phyloP scores from a whole-genome alignment of 176 grass and related monocot genomes.

The Musa acuminata region DNA sequence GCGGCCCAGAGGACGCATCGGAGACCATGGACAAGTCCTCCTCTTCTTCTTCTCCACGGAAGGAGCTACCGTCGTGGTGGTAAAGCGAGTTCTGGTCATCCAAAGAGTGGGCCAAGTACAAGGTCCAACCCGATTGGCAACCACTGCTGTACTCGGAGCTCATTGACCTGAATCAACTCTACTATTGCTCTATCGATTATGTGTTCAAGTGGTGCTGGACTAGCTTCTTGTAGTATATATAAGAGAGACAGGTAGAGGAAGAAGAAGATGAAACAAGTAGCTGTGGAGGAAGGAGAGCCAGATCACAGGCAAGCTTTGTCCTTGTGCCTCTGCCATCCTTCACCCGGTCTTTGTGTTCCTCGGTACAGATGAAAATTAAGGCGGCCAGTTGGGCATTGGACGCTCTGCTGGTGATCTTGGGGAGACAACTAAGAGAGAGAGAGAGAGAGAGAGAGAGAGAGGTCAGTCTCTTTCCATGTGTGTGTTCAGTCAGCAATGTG shows the following conservation, averaged over 20 bases:
- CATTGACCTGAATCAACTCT: neutral
- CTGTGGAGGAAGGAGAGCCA: neutral
- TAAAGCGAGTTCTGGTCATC: conserved; percentile 15
- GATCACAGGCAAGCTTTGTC: conserved; percentile 21
- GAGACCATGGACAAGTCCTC: conserved; percentile 90
- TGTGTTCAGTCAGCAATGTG: too few relatives aligned
- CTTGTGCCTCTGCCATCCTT: conserved; percentile 17
- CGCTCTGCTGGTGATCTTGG: conserved; percentile 8
- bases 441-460: neutral
- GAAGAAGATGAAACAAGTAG: neutral
- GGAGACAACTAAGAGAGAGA: conserved; percentile 9
- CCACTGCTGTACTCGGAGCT: conserved; percentile 90
- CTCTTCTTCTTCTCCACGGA: neutral
- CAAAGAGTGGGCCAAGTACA: conserved; percentile 63
- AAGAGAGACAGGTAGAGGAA: neutral
- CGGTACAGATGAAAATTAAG: conserved; percentile 28
- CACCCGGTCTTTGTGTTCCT: conserved; percentile 6
- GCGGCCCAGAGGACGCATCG: conserved; percentile 85
- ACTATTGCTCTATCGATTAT: too few relatives aligned
- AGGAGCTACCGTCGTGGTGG: neutral
- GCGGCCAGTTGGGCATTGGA: conserved; percentile 14
- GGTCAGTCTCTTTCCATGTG: too few relatives aligned
- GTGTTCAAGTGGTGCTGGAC: neutral
- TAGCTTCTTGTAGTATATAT: too few relatives aligned
- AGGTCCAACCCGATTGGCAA: conserved; percentile 94